Percentiles rank a stretch among this genome's conserved stretches.
phyloP scores from a whole-genome alignment of 1,284 basidiomycete species.

The Earliella scabrosa region DNA sequence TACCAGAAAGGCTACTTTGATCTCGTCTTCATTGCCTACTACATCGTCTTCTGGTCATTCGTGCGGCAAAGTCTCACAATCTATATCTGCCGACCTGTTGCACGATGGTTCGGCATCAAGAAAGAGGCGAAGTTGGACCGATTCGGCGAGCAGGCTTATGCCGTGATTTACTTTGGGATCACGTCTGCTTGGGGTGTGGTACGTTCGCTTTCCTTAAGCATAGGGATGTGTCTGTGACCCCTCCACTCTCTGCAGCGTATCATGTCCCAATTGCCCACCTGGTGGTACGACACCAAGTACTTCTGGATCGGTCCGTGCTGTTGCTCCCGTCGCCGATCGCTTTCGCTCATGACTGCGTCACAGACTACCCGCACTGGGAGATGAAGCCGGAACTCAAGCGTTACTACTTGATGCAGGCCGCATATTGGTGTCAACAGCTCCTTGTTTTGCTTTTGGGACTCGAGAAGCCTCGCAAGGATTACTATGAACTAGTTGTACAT shows the following conservation, averaged over 20 bases:
- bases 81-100: conserved; percentile 75
- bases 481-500: conserved; percentile 83
- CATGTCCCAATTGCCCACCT: conserved; percentile 87
- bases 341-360: neutral
- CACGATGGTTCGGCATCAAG: conserved; percentile 70
- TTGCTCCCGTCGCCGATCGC: neutral
- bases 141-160: conserved; percentile 92
- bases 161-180: conserved; percentile 77
- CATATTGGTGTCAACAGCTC: conserved; percentile 96
- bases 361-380: conserved; percentile 88
- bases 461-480: conserved; percentile 95
- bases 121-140: conserved; percentile 74
- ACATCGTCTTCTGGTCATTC: conserved; percentile 93
- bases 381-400: conserved; percentile 87
- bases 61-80: conserved; percentile 81
- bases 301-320: conserved; percentile 76
- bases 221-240: too few relatives aligned
- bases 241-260: conserved; percentile 57
- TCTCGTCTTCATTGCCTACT: conserved; percentile 82
- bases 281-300: conserved; percentile 86
- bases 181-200: conserved; percentile 82
- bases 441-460: conserved; percentile 84
- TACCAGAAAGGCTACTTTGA: conserved; percentile 86
- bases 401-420: conserved; percentile 90
- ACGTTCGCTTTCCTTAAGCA: conserved; percentile 37